phyloP scores from a whole-genome alignment of 257 asterid genomes.

The Paraleonurus japonicus region DNA sequence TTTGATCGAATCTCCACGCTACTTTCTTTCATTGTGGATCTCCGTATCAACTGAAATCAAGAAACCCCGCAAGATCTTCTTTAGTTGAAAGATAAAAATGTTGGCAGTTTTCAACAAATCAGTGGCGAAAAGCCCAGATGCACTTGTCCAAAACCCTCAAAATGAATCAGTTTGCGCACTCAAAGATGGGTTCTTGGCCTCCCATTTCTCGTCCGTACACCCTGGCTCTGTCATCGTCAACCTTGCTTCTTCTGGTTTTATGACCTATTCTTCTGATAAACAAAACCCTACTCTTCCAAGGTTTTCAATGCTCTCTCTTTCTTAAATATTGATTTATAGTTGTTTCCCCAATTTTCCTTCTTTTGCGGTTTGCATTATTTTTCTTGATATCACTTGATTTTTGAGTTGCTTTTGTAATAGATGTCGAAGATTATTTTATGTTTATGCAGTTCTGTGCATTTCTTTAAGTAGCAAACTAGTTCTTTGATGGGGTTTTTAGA shows the following conservation, averaged over 20 bases:
- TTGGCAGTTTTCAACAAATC: conserved; percentile 79
- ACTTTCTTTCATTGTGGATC: not conserved
- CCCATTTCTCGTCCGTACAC: conserved; percentile 56
- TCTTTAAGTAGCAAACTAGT: not conserved
- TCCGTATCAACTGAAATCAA: not conserved
- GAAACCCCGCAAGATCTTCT: not conserved
- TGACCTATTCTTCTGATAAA: conserved; percentile 63
- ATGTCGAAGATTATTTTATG: not conserved
- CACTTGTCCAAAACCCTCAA: conserved; percentile 52
- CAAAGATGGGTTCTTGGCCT: conserved; percentile 74
- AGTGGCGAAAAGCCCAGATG: conserved; percentile 89
- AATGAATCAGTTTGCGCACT: conserved; percentile 52
- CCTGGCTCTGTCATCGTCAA: conserved; percentile 70
- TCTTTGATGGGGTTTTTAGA: not conserved
- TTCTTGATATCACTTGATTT: conserved; percentile 6
- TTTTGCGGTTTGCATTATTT: not conserved
- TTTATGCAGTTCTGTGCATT: not conserved
- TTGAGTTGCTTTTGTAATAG: not conserved
- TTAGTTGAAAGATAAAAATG: conserved; percentile 36
- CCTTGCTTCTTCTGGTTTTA: conserved; percentile 66
- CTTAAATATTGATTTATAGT: not conserved
- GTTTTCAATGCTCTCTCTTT: conserved; percentile 22
- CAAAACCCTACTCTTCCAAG: conserved; percentile 85
- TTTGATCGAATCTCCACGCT: not conserved
- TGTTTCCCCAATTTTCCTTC: not conserved